A percentile compares a stretch with the other conserved stretches of the same genome.
phyloP scores from a whole-genome alignment of 2,329 filamentous ascomycete genomes.

The Paraphoma sp. region DNA sequence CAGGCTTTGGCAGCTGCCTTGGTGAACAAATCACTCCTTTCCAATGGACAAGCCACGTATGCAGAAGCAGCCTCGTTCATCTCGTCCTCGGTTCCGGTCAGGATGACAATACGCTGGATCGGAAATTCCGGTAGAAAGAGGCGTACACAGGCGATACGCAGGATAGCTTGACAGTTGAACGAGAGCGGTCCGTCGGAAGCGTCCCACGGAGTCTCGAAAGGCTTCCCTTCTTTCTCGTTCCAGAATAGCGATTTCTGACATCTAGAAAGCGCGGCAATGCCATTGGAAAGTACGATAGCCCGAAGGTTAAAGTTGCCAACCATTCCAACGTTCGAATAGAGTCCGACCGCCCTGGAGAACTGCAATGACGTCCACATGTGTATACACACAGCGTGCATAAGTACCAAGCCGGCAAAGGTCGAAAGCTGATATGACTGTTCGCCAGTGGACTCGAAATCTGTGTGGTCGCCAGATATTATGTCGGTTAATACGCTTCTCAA shows the following conservation, averaged over 20 bases:
- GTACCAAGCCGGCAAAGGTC: slow-evolving; percentile 37
- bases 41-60: slow-evolving; percentile 30
- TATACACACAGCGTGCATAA: slow-evolving; percentile 46
- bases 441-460: slow-evolving; percentile 5
- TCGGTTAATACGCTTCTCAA: slow-evolving; percentile 31
- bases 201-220: slow-evolving; percentile 16
- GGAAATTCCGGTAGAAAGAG: slow-evolving; percentile 18
- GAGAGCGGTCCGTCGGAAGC: slow-evolving; percentile 38
- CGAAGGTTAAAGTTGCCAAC: slow-evolving; percentile 17
- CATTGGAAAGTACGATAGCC: slow-evolving; percentile 24
- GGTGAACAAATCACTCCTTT: slow-evolving; percentile 31
- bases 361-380: slow-evolving; percentile 46
- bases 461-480: slow-evolving; percentile 17
- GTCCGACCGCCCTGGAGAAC: background rate
- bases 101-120: slow-evolving; percentile 29
- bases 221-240: slow-evolving; percentile 7
- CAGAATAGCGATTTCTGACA: slow-evolving; percentile 25
- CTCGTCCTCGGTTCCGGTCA: slow-evolving; percentile 33
- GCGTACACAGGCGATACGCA: slow-evolving; percentile 42
- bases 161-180: slow-evolving; percentile 43
- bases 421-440: slow-evolving; percentile 18
- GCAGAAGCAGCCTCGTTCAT: slow-evolving; percentile 25
- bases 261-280: slow-evolving; percentile 32
- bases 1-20: slow-evolving; percentile 35
- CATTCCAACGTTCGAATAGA: slow-evolving; percentile 17